phyloP scores from a whole-genome alignment of 805 yeast genomes.

The Candida lessepsii region DNA sequence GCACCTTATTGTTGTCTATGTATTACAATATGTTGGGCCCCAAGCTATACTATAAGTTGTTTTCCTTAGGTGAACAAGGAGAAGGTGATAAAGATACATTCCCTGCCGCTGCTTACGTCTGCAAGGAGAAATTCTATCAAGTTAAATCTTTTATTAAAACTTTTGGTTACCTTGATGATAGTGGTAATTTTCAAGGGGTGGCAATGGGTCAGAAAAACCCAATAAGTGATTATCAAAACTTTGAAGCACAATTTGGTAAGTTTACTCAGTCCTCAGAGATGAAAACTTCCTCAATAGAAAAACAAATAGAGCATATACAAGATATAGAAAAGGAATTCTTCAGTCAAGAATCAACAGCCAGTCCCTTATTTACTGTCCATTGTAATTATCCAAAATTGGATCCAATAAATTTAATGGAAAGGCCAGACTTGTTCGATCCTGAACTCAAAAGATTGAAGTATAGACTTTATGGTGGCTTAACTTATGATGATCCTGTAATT shows the following conservation, averaged over 20 bases:
- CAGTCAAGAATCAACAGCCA: constrained; percentile 14
- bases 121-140: constrained; percentile 36
- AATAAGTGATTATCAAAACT: constrained; percentile 20
- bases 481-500: constrained; percentile 18
- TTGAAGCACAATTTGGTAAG: constrained; percentile 10
- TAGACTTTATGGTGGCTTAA: constrained; percentile 26
- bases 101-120: constrained; percentile 33
- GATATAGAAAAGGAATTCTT: constrained; percentile 19
- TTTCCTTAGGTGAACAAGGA: constrained; percentile 52
- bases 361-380: constrained; percentile 30
- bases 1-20: constrained; percentile 55
- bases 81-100: constrained; percentile 41
- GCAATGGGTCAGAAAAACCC: constrained; percentile 38
- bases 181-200: constrained; percentile 30
- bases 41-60: constrained; percentile 53
- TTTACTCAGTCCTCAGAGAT: constrained; percentile 10
- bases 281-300: constrained; percentile 17
- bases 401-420: constrained; percentile 24
- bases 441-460: constrained; percentile 25
- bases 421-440: constrained; percentile 26
- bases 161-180: constrained; percentile 28
- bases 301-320: constrained; percentile 26
- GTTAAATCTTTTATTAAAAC: constrained; percentile 41
- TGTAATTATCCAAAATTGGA: constrained; percentile 39
- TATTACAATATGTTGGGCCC: constrained; percentile 70